A percentile compares a stretch with the other conserved stretches of the same genome.
These are phyloP conservation scores for Huntiella savannae DNA, from an alignment of 2,329 filamentous ascomycete genomes.

Conservation along the genomic window DNA sequence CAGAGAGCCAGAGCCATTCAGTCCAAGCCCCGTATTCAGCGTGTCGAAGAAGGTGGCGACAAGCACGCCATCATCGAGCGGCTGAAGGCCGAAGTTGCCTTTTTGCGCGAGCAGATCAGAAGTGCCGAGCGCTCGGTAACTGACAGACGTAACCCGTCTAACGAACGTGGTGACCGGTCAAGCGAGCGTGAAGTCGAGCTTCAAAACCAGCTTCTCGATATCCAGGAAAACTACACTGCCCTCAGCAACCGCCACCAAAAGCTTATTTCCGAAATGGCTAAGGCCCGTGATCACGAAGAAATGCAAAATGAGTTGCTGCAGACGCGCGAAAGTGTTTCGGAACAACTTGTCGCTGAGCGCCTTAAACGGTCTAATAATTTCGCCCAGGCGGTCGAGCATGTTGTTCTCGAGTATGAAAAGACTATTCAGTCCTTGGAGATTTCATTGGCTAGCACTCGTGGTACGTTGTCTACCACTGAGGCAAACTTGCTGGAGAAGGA, in stretches of 20 bases:
- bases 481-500: conserved; percentile 80
- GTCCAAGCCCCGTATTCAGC: conserved; percentile 91
- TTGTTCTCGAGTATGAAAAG: conserved; percentile 95
- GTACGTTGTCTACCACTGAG: conserved; percentile 67
- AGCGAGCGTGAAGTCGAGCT: conserved; percentile 76
- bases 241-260: conserved; percentile 88
- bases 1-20: conserved; percentile 92
- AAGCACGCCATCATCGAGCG: conserved; percentile 88
- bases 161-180: conserved; percentile 57
- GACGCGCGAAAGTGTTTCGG: conserved; percentile 30
- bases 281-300: conserved; percentile 52
- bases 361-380: conserved; percentile 91
- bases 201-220: conserved; percentile 80
- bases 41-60: conserved; percentile 67
- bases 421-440: conserved; percentile 89
- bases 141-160: conserved; percentile 33
- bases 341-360: conserved; percentile 56
- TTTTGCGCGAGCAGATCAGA: conserved; percentile 82
- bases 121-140: conserved; percentile 51
- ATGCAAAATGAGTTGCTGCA: conserved; percentile 30
- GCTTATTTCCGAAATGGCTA: conserved; percentile 82
- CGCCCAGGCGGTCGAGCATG: conserved; percentile 84
- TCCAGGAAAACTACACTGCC: conserved; percentile 85
- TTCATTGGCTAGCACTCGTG: conserved; percentile 72
- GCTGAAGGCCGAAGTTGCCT: conserved; percentile 80